Percentiles rank a stretch among this genome's conserved stretches.
phyloP scores from a whole-genome alignment of 495 filamentous ascomycete species.

The Aspergillus bridgeri region DNA sequence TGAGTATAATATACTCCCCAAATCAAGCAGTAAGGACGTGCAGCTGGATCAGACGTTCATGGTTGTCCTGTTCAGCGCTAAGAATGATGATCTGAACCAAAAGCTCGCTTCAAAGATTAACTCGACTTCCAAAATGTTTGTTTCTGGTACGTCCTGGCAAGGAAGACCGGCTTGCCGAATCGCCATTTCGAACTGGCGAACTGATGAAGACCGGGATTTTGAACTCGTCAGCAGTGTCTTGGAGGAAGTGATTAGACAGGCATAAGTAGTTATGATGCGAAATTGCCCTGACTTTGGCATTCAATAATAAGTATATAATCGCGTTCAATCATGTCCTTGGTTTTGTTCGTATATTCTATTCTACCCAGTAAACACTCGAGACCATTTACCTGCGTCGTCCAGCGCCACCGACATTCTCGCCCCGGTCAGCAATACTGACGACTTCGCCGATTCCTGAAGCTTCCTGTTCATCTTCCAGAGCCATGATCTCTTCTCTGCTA shows the following conservation, averaged over 20 bases:
- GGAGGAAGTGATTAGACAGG: conserved; percentile 23
- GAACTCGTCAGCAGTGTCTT: conserved; percentile 35
- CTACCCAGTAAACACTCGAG: background rate
- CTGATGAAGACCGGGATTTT: conserved; percentile 37
- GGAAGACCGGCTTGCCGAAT: conserved; percentile 68
- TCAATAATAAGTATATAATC: background rate
- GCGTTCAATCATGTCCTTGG: background rate
- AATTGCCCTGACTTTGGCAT: background rate
- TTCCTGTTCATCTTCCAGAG: conserved; percentile 93
- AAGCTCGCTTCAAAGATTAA: conserved; percentile 69
- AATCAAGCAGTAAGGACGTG: conserved; percentile 27
- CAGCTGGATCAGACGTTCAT: conserved; percentile 59
- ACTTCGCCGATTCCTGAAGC: conserved; percentile 94
- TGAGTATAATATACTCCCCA: conserved; percentile 65
- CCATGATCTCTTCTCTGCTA: conserved; percentile 88
- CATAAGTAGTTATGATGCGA: background rate
- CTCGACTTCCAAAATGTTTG: conserved; percentile 68
- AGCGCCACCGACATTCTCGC: conserved; percentile 52
- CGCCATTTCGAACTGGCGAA: conserved; percentile 81
- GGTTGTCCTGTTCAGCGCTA: conserved; percentile 77
- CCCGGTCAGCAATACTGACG: conserved; percentile 74
- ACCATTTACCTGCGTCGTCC: conserved; percentile 53
- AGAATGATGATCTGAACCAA: conserved; percentile 60
- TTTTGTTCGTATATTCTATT: background rate
- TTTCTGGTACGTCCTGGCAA: conserved; percentile 77